Base-by-base conservation (phyloP, 2,329 filamentous ascomycete genomes). In the Lecanicillium sp. region DNA sequence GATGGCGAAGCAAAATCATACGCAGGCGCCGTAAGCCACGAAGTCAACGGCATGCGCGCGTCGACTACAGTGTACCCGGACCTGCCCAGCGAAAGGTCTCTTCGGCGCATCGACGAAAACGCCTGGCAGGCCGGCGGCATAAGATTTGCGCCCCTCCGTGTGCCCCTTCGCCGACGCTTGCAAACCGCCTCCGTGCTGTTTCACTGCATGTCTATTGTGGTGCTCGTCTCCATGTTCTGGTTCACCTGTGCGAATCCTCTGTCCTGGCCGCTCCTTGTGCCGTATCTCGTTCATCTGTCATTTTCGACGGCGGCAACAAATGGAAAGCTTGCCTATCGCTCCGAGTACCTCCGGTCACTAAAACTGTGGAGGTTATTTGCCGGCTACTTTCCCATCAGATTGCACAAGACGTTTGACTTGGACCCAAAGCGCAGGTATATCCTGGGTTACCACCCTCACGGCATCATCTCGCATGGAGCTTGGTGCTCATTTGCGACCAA, bases 391-490 rank as follows among this genome's bases (percentile, higher is more conserved):
- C 92, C 92, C 4, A 87, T 88, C 34, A 77, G 76, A 41, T 72
- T 98, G 29, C 88, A 97, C 65, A 87, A 92, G 48, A 92, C 87
- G 4, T 75, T 84, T 48, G 73, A 82, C 41, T 75, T 98, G 6
- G 76, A 84, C 17, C 75, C 87, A 0, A 87, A 83, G 2, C 74
- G 88, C 46, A 95, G 94, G 62, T 98, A 97, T 65, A 88, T 98
- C 46, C 88, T 98, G 52, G 90, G 90, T 32, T 97, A 97, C 60
- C 92, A 97, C 53, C 92, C 92, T 0, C 92, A 98, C 56, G 90
- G 92, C 17, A 97, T 98, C 60, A 96, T 98, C 54, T 92, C 85
- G 5, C 87, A 96, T 52, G 92, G 90, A n/a, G 90, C 89, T 1
- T 96, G 90, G 65, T 86, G 81, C 5, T 85, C 89, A 5, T 97